Conservation (phyloP, 441 rosid genomes). For the Cnidoscolus chayamansa region DNA sequence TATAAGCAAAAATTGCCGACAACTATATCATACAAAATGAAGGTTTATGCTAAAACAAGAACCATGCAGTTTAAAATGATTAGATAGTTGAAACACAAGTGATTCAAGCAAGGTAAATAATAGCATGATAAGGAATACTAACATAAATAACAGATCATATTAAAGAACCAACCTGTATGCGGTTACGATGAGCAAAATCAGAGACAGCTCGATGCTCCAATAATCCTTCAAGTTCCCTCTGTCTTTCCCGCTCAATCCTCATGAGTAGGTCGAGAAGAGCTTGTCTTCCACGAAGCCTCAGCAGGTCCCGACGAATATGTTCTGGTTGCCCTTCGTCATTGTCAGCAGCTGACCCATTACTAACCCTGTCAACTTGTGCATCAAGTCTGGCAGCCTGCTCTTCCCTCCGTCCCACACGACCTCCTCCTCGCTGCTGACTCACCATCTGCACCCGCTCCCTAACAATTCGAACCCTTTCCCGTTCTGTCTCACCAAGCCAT, state of each 20-base stretch:
- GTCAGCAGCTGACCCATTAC: slow-evolving; percentile 51
- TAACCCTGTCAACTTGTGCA: slow-evolving; percentile 50
- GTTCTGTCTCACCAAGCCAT: slow-evolving; percentile 95
- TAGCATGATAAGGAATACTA: background rate
- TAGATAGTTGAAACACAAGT: background rate
- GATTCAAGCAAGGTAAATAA: background rate
- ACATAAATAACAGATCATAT: background rate
- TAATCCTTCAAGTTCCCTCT: slow-evolving; percentile 78
- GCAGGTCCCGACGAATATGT: slow-evolving; percentile 63
- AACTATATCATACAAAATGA: background rate
- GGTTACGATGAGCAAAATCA: slow-evolving; percentile 90
- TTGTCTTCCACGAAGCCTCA: slow-evolving; percentile 89
- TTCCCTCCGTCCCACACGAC: slow-evolving; percentile 56
- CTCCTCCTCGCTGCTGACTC: slow-evolving; percentile 69
- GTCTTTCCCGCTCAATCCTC: slow-evolving; percentile 89
- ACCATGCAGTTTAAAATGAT: background rate
- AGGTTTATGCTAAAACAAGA: background rate
- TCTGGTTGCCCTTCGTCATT: slow-evolving; percentile 71
- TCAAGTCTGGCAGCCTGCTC: slow-evolving; percentile 42
- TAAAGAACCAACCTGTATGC: slow-evolving; percentile 61
- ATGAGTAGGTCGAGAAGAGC: slow-evolving; percentile 78
- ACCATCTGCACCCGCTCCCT: slow-evolving; percentile 88
- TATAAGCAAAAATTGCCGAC: background rate
- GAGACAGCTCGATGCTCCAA: slow-evolving; percentile 93
- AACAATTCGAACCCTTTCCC: slow-evolving; percentile 94